Evolutionary conservation across 1,284 basidiomycete species (phyloP).

Genomic region (Boletellus deceptivus): DNA sequence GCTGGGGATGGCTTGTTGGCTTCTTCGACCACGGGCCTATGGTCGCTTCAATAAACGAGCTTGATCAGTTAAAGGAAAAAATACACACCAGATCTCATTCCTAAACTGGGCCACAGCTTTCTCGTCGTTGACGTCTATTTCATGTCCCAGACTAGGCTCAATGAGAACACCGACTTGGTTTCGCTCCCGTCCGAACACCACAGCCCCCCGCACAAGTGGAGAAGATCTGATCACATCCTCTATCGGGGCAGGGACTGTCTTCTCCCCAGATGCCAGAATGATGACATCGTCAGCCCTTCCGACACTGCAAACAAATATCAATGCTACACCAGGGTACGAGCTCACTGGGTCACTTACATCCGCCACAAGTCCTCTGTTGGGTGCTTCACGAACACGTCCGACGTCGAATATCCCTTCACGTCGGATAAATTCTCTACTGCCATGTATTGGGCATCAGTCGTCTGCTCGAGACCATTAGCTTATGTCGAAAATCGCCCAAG

Average conservation of each 20-base stretch:
- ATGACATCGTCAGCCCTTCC: constrained; percentile 31
- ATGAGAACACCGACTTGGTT: constrained; percentile 42
- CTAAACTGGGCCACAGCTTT: constrained; percentile 32
- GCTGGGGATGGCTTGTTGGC: constrained; percentile 27
- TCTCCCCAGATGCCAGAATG: constrained; percentile 31
- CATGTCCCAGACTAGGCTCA: constrained; percentile 29
- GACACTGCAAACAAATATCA: constrained; percentile 11
- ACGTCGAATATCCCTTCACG: constrained; percentile 27
- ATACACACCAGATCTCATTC: constrained; percentile 38
- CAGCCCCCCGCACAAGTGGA: constrained; percentile 17
- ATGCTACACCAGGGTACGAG: too few relatives aligned
- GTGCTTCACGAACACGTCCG: constrained; percentile 28
- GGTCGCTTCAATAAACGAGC: constrained; percentile 1
- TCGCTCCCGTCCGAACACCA: constrained; percentile 43
- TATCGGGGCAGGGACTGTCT: constrained; percentile 33
- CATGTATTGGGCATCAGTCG: constrained; percentile 8
- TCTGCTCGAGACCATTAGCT: constrained; percentile 6
- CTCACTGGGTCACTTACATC: constrained; percentile 13
- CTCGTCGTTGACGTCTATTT: constrained; percentile 30
- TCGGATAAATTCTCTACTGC: constrained; percentile 32
- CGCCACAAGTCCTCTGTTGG: constrained; percentile 32
- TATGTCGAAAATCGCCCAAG: not conserved
- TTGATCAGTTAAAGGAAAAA: not conserved
- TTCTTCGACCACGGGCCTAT: constrained; percentile 27
- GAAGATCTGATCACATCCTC: constrained; percentile 25